phyloP scores from a whole-genome alignment of 441 rosid species.

The Erysimum cheiri region DNA sequence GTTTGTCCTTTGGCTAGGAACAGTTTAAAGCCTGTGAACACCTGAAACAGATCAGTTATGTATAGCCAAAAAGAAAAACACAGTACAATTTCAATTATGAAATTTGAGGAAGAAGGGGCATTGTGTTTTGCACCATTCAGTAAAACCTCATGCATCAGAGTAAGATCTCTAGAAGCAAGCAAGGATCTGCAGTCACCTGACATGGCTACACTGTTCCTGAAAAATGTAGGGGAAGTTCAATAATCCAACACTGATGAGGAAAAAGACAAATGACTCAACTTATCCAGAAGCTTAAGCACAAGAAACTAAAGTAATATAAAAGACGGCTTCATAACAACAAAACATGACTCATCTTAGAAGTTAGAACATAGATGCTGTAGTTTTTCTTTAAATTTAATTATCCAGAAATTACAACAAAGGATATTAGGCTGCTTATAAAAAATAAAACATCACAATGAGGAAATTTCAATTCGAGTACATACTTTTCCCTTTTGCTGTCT shows the following conservation, averaged over 20 bases:
- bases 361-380: constrained; percentile 20
- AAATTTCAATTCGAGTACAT: constrained; percentile 43
- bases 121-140: constrained; percentile 38
- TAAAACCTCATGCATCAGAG: constrained; percentile 49
- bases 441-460: constrained; percentile 35
- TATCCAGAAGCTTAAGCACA: constrained; percentile 14
- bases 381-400: constrained; percentile 5
- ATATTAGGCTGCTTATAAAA: constrained; percentile 21
- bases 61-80: constrained; percentile 7
- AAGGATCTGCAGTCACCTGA: constrained; percentile 50
- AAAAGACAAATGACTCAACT: background rate
- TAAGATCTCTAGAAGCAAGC: constrained; percentile 55
- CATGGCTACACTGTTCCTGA: constrained; percentile 53
- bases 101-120: constrained; percentile 16
- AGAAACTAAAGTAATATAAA: constrained; percentile 7
- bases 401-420: constrained; percentile 36
- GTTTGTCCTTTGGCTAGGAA: constrained; percentile 16
- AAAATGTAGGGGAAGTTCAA: constrained; percentile 54
- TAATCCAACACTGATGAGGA: constrained; percentile 31
- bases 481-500: constrained; percentile 43
- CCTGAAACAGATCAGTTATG: constrained; percentile 34
- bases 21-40: constrained; percentile 32
- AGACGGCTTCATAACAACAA: constrained; percentile 1
- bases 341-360: constrained; percentile 22
- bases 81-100: background rate